Conservation (phyloP, 73 alveolate genomes). For the Paramecium pentaurelia region DNA sequence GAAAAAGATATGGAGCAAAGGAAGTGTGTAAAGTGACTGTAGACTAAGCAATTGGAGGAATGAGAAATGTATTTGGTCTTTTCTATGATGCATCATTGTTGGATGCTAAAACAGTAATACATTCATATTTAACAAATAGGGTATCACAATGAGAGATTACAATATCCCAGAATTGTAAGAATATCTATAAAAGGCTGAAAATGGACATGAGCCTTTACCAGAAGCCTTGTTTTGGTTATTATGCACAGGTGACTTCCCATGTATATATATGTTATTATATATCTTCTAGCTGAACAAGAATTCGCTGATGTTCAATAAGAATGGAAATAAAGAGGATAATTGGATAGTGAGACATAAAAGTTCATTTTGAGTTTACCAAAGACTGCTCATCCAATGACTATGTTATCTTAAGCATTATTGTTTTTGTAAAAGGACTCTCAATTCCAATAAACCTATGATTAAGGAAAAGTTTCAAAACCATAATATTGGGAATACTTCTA, state of each 20-base stretch:
- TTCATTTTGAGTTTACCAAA: conserved; percentile 69
- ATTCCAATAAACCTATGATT: conserved; percentile 72
- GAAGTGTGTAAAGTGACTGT: conserved; percentile 77
- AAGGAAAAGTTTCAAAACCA: conserved; percentile 73
- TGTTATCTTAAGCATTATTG: conserved; percentile 77
- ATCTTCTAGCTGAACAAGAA: conserved; percentile 55
- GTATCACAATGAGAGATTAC: conserved; percentile 79
- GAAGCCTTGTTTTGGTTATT: conserved; percentile 91
- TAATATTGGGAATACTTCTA: conserved; percentile 83
- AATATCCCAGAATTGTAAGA: conserved; percentile 68
- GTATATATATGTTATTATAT: conserved; percentile 8
- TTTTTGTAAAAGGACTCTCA: conserved; percentile 68
- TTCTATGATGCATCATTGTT: conserved; percentile 82
- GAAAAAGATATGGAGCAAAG: conserved; percentile 68
- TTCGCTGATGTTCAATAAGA: conserved; percentile 63
- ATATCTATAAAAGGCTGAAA: conserved; percentile 54
- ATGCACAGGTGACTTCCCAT: conserved; percentile 85
- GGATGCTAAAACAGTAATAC: conserved; percentile 65
- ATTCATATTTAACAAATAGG: conserved; percentile 31
- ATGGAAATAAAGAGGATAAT: conserved; percentile 64
- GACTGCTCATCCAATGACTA: conserved; percentile 86
- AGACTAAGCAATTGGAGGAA: conserved; percentile 88
- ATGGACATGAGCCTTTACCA: conserved; percentile 78
- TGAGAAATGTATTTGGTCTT: conserved; percentile 86
- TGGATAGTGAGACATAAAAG: conserved; percentile 63